Evolutionary conservation across 2,329 filamentous ascomycete genomes (phyloP), one percentile per base, ranked within the genome.

Genomic region (Fulvia fulva): DNA sequence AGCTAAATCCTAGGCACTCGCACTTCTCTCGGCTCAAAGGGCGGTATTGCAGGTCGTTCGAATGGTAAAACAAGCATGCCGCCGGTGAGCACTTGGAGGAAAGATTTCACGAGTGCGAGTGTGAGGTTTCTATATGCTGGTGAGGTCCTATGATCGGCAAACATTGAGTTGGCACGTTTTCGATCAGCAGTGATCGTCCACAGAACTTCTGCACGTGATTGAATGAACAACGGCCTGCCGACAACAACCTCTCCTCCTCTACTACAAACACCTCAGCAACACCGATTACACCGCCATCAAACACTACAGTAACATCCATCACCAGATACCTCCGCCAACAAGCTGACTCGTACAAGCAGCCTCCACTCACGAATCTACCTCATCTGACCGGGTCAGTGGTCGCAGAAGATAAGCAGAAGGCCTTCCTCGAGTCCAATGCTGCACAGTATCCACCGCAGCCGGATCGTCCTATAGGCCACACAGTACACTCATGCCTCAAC

Each of bases 1-100:
- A 30, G 32, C 45, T 56, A 51, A 50, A 56, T 56, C 46, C 45
- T 22, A 30, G 45, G 46, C 54, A 56, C 54, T 56, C 30, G 34
- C 30, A 51, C 54, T 51, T 43, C 21, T 56, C 26, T 56, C 21
- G 28, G 54, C 54, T 51, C 54, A 8, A 3, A 19, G 21, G n/a
- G 19, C 23, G 52, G 43, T 41, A 46, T 14, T 8, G 28, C 23
- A 30, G 28, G 32, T 23, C 37, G n/a, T 50, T 16, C n/a, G 23
- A 32, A 30, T 6, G 28, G 51, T 16, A 12, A 4, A 16, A 47
- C 44, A 23, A 26, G 25, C 44, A 19, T 47, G 44, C 11, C 44
- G 12, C 21, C 25, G 21, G 9, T 23, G 25, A 46, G 44, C 44
- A 26, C 25, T 22, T 46, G 34, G 12, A n/a, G 34, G 16, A 37